Conservation (phyloP, 495 filamentous ascomycete species). For the Ramalina peruviana region DNA sequence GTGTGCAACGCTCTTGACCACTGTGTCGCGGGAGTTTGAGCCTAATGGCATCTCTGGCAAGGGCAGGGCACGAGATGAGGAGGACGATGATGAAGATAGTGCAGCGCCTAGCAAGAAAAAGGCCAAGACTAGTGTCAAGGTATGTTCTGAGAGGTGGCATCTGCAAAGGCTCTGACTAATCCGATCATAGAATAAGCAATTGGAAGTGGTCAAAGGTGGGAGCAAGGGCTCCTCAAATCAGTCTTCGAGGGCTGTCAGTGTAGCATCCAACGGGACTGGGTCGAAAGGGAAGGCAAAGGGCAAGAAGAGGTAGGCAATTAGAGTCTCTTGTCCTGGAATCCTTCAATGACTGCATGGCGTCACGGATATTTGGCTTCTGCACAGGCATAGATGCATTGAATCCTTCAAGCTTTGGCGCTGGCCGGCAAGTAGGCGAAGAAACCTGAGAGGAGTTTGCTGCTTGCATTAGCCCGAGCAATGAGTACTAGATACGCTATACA, state of each 20-base stretch:
- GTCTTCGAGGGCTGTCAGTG: constrained; percentile 44
- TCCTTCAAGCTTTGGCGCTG: too few relatives aligned
- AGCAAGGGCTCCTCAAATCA: constrained; percentile 36
- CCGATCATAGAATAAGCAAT: constrained; percentile 40
- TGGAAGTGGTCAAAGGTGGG: constrained; percentile 42
- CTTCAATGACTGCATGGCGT: too few relatives aligned
- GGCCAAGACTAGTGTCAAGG: constrained; percentile 66
- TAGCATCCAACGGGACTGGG: constrained; percentile 34
- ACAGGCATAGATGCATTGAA: too few relatives aligned
- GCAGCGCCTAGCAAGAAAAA: constrained; percentile 84
- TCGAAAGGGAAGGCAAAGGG: constrained; percentile 37
- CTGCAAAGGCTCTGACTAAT: constrained; percentile 6
- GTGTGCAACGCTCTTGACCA: constrained; percentile 87
- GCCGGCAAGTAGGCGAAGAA: too few relatives aligned
- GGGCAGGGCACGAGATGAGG: constrained; percentile 55
- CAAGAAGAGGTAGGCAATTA: constrained; percentile 17
- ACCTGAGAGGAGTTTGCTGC: too few relatives aligned
- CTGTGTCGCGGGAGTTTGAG: constrained; percentile 89
- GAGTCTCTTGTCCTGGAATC: not conserved
- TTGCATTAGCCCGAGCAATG: too few relatives aligned
- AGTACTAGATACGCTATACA: too few relatives aligned
- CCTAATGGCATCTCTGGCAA: constrained; percentile 33
- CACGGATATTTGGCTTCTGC: too few relatives aligned
- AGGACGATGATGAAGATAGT: constrained; percentile 72
- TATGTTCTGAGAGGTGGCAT: constrained; percentile 13